Evolutionary conservation across 2,329 filamentous ascomycete species (phyloP), one percentile per base, ranked within the genome.

Genomic region (Magnaporthiopsis poae): DNA sequence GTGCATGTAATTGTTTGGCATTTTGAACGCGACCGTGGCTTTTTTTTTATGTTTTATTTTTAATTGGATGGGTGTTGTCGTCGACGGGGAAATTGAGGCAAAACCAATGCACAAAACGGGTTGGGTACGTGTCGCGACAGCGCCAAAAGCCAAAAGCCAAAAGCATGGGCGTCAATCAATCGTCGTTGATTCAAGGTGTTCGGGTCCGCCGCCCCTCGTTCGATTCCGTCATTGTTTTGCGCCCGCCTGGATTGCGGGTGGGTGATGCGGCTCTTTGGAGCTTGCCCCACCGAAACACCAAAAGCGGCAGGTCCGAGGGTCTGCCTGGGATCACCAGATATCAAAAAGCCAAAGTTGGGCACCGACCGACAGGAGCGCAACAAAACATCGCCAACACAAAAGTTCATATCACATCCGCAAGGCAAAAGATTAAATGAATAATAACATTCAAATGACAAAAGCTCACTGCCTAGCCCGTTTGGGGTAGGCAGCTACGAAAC

Each of bases 1-100:
- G 46, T 15, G 60, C 66, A 21, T 67, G 46, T 15, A 60, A 31
- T 9, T 62, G 29, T 15, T 62, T 27, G 46, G 36, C 36, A 62
- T 62, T 39, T 60, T 29, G 46, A 5, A 56, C 9, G 46, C 21
- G 21, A 25, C 15, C 39, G 21, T 25, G 46, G 4, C 2, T n/a
- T 52, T 52, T 35, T 27, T 27, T 27, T 27, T 27, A 27, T 27
- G 27, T 36, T 36, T 36, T 36, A 12, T 36, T 31, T 31, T 31
- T 31, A 31, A 5, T 31, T 31, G 31, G 31, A 15, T 5, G 15
- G 12, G 39, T 9, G 18, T 25, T 13, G 46, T 39, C 13, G 35
- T 2, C 35, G 9, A 36, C 1, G 3, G 35, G 11, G 21, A n/a
- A 46, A 27, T 27, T 27, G 27, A 18, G 15, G 4, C 15, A 13